phyloP scores from a whole-genome alignment of 441 rosid species.

The Omphalea diandra region DNA sequence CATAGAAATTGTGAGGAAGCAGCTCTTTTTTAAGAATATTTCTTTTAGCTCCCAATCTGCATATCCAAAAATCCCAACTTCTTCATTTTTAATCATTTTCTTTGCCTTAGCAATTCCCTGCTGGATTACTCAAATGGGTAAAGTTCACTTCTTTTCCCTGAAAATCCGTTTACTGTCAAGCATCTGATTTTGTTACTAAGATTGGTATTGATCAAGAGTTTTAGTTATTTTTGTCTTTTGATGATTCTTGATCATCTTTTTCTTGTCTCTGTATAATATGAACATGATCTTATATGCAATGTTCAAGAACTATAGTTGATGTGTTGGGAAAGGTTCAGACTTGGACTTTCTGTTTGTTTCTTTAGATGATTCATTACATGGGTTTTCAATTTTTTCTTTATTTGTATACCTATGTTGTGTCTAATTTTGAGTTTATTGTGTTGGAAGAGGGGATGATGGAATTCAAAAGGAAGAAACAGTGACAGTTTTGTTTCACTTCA shows the following conservation, averaged over 20 bases:
- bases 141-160: slow-evolving; percentile 1
- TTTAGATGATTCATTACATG: neutral
- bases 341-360: neutral
- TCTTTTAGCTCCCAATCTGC: neutral
- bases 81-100: neutral
- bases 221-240: neutral
- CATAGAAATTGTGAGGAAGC: slow-evolving; percentile 12
- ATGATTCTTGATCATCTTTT: neutral
- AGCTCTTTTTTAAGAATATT: neutral
- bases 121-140: too few species aligned
- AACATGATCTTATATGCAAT: neutral
- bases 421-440: slow-evolving; percentile 3
- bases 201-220: neutral
- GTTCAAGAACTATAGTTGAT: neutral
- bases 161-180: neutral
- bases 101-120: too few species aligned
- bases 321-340: neutral
- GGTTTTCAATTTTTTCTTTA: neutral
- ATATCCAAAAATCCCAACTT: neutral
- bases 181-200: neutral
- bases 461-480: slow-evolving; percentile 8
- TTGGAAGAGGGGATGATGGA: slow-evolving; percentile 2
- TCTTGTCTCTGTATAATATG: neutral
- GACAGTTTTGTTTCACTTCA: neutral
- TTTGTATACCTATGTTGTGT: neutral